Evolutionary conservation across 2,329 filamentous ascomycete species (phyloP).

Genomic region (Periglandula ipomoeae): DNA sequence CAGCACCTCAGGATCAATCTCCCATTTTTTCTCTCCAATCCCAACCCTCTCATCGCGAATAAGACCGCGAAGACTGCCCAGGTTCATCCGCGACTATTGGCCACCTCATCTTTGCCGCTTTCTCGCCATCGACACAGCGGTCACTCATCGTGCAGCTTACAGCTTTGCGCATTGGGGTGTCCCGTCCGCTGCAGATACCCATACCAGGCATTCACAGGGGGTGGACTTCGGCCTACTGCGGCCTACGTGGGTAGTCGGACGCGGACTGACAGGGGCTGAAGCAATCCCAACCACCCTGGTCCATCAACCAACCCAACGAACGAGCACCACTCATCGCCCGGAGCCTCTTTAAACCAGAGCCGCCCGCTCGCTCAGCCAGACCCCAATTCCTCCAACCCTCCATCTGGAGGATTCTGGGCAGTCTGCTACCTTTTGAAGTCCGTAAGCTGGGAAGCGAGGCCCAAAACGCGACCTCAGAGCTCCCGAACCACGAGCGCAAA

Average conservation of each 20-base stretch:
- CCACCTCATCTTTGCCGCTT: no score
- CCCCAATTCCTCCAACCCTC: conserved; percentile 9
- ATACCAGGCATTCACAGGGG: neutral
- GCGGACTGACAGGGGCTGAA: conserved; percentile 5
- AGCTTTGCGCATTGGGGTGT: no score
- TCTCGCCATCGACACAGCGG: no score
- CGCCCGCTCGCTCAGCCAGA: conserved; percentile 18
- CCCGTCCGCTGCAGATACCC: neutral
- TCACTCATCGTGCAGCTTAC: no score
- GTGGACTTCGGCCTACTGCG: conserved; percentile 7
- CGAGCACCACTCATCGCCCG: conserved; percentile 14
- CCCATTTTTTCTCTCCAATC: no score
- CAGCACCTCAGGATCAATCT: no score
- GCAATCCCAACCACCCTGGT: conserved; percentile 4
- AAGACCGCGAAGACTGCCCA: no score
- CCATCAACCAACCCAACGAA: conserved; percentile 1
- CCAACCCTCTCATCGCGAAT: no score
- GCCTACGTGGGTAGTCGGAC: neutral
- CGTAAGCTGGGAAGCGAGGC: conserved; percentile 15
- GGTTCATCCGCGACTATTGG: no score
- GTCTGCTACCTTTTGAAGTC: conserved; percentile 12
- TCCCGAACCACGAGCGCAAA: conserved; percentile 7
- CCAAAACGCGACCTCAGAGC: conserved; percentile 13
- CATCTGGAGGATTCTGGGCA: conserved; percentile 11
- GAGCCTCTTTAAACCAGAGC: conserved; percentile 22